Percentiles rank a stretch among this genome's conserved stretches.
Conservation (phyloP, 495 filamentous ascomycete species). For the Neurospora tetrasperma region DNA sequence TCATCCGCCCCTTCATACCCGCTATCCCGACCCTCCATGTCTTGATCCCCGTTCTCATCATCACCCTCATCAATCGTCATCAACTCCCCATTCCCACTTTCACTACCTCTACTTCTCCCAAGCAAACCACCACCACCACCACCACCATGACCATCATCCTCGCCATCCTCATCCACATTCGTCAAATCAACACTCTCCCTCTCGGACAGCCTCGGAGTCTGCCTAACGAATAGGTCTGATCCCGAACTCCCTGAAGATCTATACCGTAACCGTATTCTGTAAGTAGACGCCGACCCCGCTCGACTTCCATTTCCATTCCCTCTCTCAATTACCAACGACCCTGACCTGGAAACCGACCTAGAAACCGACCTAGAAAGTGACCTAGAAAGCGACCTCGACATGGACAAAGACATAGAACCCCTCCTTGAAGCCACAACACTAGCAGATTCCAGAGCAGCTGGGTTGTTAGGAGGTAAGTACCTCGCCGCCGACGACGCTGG, state of each 20-base stretch:
- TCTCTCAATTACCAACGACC: not conserved
- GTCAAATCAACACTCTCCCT: not conserved
- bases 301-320: not conserved
- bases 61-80: not conserved
- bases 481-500: not conserved
- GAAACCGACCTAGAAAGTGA: not conserved
- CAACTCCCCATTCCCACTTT: too few species aligned
- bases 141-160: not conserved
- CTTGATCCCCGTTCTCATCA: not conserved
- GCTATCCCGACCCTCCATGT: not conserved
- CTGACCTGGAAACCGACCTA: not conserved
- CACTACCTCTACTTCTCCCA: not conserved
- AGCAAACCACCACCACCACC: too few species aligned
- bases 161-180: not conserved
- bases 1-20: not conserved
- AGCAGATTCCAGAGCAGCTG: not conserved
- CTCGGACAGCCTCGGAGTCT: not conserved
- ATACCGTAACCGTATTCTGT: not conserved
- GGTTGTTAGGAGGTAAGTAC: not conserved
- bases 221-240: not conserved
- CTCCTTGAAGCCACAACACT: not conserved
- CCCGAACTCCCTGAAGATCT: not conserved
- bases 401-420: not conserved
- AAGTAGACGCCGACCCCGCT: not conserved
- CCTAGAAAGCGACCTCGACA: not conserved